These are phyloP conservation scores for Sphagnum fallax DNA, from an alignment of 228 moss, liverwort and hornwort species.

Conservation along the genomic window DNA sequence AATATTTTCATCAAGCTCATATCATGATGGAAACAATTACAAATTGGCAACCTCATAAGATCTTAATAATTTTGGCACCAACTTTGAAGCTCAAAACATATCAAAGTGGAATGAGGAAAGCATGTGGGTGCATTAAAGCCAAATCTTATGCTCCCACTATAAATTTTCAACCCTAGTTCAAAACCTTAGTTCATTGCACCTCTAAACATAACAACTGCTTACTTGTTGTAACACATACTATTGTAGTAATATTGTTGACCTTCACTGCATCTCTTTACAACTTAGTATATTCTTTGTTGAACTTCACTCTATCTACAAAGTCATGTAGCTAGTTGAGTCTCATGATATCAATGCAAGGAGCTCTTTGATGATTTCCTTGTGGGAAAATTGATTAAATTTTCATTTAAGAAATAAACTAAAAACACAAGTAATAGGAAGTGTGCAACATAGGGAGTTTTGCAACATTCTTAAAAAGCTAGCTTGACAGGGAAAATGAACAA, in stretches of 20 bases:
- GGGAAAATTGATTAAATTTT: no score
- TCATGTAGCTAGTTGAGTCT: no score
- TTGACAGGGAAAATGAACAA: no score
- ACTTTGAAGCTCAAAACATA: slow-evolving; percentile 27
- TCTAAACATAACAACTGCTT: background rate
- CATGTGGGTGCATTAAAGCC: slow-evolving; percentile 35
- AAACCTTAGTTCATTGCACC: background rate
- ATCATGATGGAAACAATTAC: background rate
- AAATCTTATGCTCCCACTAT: slow-evolving; percentile 42
- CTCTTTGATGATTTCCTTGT: no score
- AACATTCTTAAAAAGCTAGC: no score
- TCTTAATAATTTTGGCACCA: slow-evolving; percentile 21
- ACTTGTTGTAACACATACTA: background rate
- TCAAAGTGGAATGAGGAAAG: slow-evolving; percentile 26
- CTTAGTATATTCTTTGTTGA: no score
- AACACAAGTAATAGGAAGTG: no score
- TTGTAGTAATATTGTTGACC: background rate
- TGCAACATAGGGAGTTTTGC: no score
- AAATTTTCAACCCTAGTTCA: background rate
- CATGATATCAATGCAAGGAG: no score
- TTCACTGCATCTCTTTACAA: background rate
- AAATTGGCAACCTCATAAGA: slow-evolving; percentile 20
- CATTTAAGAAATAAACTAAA: no score
- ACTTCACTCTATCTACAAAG: no score
- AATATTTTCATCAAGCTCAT: no score